Conservation (phyloP, 2,329 filamentous ascomycete genomes). For the Metarhizium robertsii region DNA sequence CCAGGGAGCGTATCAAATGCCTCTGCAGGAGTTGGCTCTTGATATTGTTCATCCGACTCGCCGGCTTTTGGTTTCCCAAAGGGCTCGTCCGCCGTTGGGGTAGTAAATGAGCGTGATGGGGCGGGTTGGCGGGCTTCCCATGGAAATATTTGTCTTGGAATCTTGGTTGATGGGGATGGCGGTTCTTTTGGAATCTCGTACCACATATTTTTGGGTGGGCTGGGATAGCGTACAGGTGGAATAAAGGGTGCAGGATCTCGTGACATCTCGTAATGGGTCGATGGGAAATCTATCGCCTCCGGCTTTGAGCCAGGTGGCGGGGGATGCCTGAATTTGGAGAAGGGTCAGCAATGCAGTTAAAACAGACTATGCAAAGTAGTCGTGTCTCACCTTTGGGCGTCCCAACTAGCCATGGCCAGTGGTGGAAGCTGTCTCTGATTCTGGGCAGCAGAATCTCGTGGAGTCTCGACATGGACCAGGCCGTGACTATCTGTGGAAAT, state of each 20-base stretch:
- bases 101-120: slow-evolving; percentile 52
- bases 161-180: slow-evolving; percentile 43
- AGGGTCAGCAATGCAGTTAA: slow-evolving; percentile 3
- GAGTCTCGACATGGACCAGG: background rate
- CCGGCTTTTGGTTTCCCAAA: slow-evolving; percentile 15
- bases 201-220: slow-evolving; percentile 80
- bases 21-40: background rate
- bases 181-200: slow-evolving; percentile 66
- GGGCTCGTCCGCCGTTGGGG: slow-evolving; percentile 6
- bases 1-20: background rate
- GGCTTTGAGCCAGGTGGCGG: slow-evolving; percentile 61
- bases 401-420: slow-evolving; percentile 32
- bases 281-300: slow-evolving; percentile 77
- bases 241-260: slow-evolving; percentile 65
- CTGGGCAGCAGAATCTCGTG: background rate
- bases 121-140: slow-evolving; percentile 69
- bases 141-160: slow-evolving; percentile 69
- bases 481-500: background rate
- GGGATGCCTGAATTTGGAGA: slow-evolving; percentile 39
- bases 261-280: slow-evolving; percentile 75
- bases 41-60: slow-evolving; percentile 4
- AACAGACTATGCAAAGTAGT: background rate
- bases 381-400: slow-evolving; percentile 41
- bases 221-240: slow-evolving; percentile 67
- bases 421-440: background rate